phyloP scores from a whole-genome alignment of 768 basidiomycete species.

The Paxillus ammoniavirescens region DNA sequence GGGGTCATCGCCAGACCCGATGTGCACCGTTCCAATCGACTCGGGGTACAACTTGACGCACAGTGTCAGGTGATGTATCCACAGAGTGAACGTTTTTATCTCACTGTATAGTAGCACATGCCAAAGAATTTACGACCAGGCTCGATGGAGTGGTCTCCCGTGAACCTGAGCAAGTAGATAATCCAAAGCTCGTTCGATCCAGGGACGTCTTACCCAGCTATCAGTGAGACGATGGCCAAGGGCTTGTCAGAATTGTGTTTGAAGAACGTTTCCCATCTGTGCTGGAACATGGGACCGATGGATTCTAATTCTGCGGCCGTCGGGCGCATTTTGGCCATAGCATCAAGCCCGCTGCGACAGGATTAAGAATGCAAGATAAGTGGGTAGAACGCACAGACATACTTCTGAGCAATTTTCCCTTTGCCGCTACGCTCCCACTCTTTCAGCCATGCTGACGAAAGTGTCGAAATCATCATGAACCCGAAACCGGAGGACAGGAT shows the following conservation, averaged over 20 bases:
- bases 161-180: conserved; percentile 19
- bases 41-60: conserved; percentile 40
- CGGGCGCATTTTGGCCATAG: conserved; percentile 24
- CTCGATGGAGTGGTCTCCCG: conserved; percentile 13
- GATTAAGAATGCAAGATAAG: neutral
- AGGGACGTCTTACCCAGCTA: conserved; percentile 35
- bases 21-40: conserved; percentile 48
- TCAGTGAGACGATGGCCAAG: conserved; percentile 34
- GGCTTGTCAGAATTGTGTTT: conserved; percentile 19
- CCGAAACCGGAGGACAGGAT: conserved; percentile 1
- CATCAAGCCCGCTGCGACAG: conserved; percentile 16
- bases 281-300: conserved; percentile 18
- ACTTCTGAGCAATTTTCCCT: conserved; percentile 57
- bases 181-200: neutral
- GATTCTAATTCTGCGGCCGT: conserved; percentile 16
- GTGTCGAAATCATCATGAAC: neutral
- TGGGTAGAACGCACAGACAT: conserved; percentile 5
- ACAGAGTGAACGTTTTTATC: neutral
- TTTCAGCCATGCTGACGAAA: conserved; percentile 22
- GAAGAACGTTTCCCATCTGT: conserved; percentile 21
- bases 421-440: conserved; percentile 37
- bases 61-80: neutral
- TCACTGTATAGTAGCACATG: conserved; percentile 33
- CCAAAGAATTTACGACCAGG: conserved; percentile 28
- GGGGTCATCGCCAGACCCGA: conserved; percentile 39